Evolutionary conservation across 2,329 filamentous ascomycete genomes (phyloP).

Genomic region (Tolypocladium capitatum): DNA sequence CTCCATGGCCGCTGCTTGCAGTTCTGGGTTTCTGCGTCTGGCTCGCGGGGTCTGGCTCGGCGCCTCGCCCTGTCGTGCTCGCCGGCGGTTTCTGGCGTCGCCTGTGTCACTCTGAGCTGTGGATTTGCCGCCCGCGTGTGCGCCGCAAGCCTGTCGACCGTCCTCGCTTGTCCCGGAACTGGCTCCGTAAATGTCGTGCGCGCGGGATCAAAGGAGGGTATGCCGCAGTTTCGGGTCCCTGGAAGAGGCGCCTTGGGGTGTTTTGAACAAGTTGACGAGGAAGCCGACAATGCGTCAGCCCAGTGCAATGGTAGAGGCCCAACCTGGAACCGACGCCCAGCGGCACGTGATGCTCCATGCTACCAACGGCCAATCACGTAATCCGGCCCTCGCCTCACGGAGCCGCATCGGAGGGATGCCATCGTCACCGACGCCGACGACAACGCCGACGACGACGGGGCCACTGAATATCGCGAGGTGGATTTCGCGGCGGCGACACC

Average conservation of each 20-base stretch:
- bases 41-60: not conserved
- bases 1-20: slow-evolving; percentile 7
- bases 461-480: not conserved
- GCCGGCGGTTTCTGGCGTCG: not conserved
- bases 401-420: not conserved
- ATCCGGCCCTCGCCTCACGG: not conserved
- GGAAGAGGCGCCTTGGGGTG: not conserved
- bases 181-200: not conserved
- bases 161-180: not conserved
- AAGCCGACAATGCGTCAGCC: not conserved
- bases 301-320: not conserved
- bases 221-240: not conserved
- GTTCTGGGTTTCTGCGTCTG: not conserved
- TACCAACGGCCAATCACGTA: not conserved
- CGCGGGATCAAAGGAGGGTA: not conserved
- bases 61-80: not conserved
- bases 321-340: not conserved
- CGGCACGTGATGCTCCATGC: not conserved
- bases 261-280: not conserved
- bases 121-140: not conserved
- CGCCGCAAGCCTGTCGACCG: not conserved
- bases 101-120: not conserved
- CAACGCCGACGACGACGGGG: not conserved
- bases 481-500: not conserved
- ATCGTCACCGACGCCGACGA: not conserved